Evolutionary conservation across 352 stramenopile species (phyloP), one percentile per base, ranked within the genome.

Genomic region (Pythium grandisporangium): DNA sequence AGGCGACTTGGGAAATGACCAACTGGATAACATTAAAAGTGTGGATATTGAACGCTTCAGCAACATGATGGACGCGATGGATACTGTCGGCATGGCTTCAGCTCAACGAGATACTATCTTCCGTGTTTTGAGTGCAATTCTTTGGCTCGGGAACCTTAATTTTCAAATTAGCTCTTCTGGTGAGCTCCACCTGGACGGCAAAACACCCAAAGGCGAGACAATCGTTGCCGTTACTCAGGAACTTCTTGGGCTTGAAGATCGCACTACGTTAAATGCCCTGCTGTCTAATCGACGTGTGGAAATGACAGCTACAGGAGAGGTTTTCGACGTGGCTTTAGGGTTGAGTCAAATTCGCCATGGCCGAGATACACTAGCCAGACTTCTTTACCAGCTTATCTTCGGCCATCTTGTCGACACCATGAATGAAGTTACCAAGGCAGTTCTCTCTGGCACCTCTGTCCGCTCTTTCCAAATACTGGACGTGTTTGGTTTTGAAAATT

Each of bases 401-500:
- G 30, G 57, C 11, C 63, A 63, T 30, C 48, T 86, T 17, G 53
- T 84, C 7, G 22, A 29, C 2, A 48, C 53, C 6, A 68, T 84
- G 53, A 86, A 86, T 38, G 36, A 62, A 34, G 51, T 41, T 17
- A 81, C 66, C 7, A 3, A 24, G 23, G 11, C 20, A 35, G 23
- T 21, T 19, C 24, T 16, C 5, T 3, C 27, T 14, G 20, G 30
- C 29, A 32, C 5, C 8, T 8, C 5, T 20, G 16, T 55, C 13
- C 45, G 58, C 7, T 34, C 45, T 22, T 27, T 89, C 3, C 58
- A 75, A n/a, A 60, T 90, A 3, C 47, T 90, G 27, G 76, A 90
- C 22, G 58, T 87, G 26, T 87, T 85, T 46, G 76, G 76, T 0
- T 90, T 86, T 35, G 76, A 90, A 55, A 65, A 75, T 40, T 58